Base-by-base conservation (phyloP, 2,329 filamentous ascomycete species). In the Teratosphaeria viscida region DNA sequence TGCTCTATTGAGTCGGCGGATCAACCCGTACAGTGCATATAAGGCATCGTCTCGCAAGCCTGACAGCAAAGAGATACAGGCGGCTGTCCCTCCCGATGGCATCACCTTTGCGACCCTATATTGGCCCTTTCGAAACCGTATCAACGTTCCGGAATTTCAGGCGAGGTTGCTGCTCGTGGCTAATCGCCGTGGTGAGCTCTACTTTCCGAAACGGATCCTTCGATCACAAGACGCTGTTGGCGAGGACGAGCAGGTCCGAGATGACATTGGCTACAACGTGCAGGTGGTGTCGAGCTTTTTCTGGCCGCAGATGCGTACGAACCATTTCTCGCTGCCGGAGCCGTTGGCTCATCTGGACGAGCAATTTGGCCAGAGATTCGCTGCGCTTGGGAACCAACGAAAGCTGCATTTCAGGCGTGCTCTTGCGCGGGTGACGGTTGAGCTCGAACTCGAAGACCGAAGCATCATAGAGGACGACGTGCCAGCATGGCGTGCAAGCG, bases 201-300 rank as follows among this genome's bases (percentile, higher is more conserved):
- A 65, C 60, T 70, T 65, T 23, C 64, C 68, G 5, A 71, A 71
- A 55, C 63, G 70, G 8, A 66, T 63, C 5, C 55, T 68, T 7
- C 67, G 54, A 57, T 64, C 55, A 63, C 52, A 61, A 54, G 39
- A 59, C 27, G 54, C 35, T n/a, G 49, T 12, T 16, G 49, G 47
- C 7, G n/a, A 27, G 16, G 53, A 39, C n/a, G 59, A 57, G n/a
- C 35, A 27, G 23, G 26, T 10, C 12, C 47, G n/a, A 14, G 32
- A 54, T 23, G 55, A n/a, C 60, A 52, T 59, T 58, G 32, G 73
- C 78, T 84, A 89, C 57, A 87, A 92, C 67, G 85, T 90, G 34
- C 92, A 94, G 71, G 92, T 97, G 57, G 79, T 97, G 5, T 96
- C 92, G 0, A 85, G 91, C 26, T 85, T 96, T 62, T 99, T 95